Conservation (phyloP, 805 yeast species). For the Scheffersomyces amazonensis region DNA sequence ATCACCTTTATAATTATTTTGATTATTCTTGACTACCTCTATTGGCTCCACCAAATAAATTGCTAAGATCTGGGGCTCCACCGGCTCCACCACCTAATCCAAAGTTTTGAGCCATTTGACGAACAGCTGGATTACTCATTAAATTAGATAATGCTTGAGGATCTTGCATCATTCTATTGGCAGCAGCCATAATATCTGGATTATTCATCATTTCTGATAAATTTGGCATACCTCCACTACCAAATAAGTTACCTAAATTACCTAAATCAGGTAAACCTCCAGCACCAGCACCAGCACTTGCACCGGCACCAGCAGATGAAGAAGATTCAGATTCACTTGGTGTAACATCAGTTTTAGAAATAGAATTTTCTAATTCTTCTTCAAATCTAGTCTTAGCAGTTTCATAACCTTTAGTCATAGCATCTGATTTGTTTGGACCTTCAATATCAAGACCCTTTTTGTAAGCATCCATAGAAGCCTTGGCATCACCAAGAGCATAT, state of each 20-base stretch:
- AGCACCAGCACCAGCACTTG: slow-evolving; percentile 37
- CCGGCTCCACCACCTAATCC: slow-evolving; percentile 60
- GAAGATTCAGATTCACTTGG: slow-evolving; percentile 22
- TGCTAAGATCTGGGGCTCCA: slow-evolving; percentile 49
- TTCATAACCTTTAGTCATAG: slow-evolving; percentile 90
- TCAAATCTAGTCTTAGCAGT: slow-evolving; percentile 87
- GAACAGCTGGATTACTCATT: slow-evolving; percentile 77
- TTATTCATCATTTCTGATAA: slow-evolving; percentile 73
- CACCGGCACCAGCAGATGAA: slow-evolving; percentile 31
- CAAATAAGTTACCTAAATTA: slow-evolving; percentile 48
- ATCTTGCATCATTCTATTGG: slow-evolving; percentile 82
- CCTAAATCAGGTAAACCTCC: slow-evolving; percentile 76
- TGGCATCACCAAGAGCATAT: slow-evolving; percentile 90
- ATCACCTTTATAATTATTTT: too few species aligned
- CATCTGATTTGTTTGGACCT: slow-evolving; percentile 79
- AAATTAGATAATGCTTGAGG: slow-evolving; percentile 72
- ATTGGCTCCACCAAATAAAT: slow-evolving; percentile 1
- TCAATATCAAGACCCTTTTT: slow-evolving; percentile 83
- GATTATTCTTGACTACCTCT: neutral
- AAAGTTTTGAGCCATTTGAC: slow-evolving; percentile 79
- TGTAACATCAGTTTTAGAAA: slow-evolving; percentile 28
- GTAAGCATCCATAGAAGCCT: slow-evolving; percentile 88
- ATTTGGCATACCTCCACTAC: slow-evolving; percentile 72
- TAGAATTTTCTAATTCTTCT: slow-evolving; percentile 55
- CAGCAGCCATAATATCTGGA: slow-evolving; percentile 91